Percentiles rank a stretch among this genome's conserved stretches.
These are phyloP conservation scores for Colletotrichum theobromicola DNA, from an alignment of 2,329 filamentous ascomycete genomes.

Conservation along the genomic window DNA sequence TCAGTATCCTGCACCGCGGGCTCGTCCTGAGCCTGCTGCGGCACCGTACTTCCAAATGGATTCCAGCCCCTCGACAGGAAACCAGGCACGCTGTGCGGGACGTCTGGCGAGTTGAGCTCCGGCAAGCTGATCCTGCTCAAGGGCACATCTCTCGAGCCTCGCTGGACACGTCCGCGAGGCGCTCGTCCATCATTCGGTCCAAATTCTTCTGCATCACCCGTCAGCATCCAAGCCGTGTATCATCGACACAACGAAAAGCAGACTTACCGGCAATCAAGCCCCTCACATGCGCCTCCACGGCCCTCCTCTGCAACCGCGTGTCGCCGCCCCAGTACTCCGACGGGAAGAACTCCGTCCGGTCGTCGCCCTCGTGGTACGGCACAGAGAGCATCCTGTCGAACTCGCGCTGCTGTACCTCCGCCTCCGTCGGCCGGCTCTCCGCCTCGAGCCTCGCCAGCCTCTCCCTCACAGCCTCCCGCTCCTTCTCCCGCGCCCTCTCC, in stretches of 20 bases:
- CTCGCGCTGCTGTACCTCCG: neutral
- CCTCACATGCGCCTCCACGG: conserved; percentile 24
- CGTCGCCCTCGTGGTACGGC: conserved; percentile 30
- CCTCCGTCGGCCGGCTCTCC: neutral
- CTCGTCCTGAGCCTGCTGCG: neutral
- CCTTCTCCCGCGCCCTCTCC: neutral
- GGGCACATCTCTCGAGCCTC: neutral
- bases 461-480: neutral
- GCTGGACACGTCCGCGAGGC: neutral
- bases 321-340: conserved; percentile 33
- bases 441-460: neutral
- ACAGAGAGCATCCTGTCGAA: conserved; percentile 50
- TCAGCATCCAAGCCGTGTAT: neutral
- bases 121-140: neutral
- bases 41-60: neutral
- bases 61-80: neutral
- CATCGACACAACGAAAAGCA: neutral
- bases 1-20: neutral
- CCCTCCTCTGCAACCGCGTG: conserved; percentile 31
- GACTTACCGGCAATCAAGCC: conserved; percentile 24
- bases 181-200: neutral
- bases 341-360: conserved; percentile 24
- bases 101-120: neutral
- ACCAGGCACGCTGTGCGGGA: conserved; percentile 8
- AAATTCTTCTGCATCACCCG: neutral